Conservation (phyloP, 2,329 filamentous ascomycete genomes). For the Trichothecium sympodiale region DNA sequence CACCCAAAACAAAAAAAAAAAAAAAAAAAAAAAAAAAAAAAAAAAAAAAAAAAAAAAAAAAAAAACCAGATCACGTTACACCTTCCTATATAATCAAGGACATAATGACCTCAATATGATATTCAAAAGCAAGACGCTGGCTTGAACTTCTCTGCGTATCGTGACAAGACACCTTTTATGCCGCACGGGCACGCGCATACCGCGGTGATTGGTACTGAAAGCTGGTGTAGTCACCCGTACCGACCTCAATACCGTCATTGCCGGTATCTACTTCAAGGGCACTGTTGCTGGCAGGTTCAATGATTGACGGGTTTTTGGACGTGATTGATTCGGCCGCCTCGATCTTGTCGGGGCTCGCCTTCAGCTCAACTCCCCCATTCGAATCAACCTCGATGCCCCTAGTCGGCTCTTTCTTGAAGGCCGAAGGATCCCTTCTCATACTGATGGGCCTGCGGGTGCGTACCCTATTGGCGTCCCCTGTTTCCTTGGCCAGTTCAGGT, state of each 20-base stretch:
- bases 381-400: slow-evolving; percentile 5
- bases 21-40: too few relatives aligned
- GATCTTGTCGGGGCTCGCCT: slow-evolving; percentile 5
- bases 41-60: too few relatives aligned
- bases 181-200: slow-evolving; percentile 16
- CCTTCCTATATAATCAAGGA: too few relatives aligned
- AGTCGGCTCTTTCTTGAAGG: slow-evolving; percentile 16
- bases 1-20: too few relatives aligned
- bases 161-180: too few relatives aligned
- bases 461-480: slow-evolving; percentile 26
- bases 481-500: slow-evolving; percentile 28
- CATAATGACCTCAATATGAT: too few relatives aligned
- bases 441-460: slow-evolving; percentile 41
- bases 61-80: too few relatives aligned
- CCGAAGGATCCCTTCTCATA: slow-evolving; percentile 35
- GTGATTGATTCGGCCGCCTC: slow-evolving; percentile 9
- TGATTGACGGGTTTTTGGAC: slow-evolving; percentile 7
- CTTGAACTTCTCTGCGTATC: too few relatives aligned
- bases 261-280: slow-evolving; percentile 20
- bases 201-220: slow-evolving; percentile 32
- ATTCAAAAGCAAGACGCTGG: too few relatives aligned
- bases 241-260: slow-evolving; percentile 27
- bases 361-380: slow-evolving; percentile 11
- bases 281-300: slow-evolving; percentile 8
- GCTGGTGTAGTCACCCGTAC: slow-evolving; percentile 22